phyloP scores from a whole-genome alignment of 169 alveolate genomes.

The Plasmodium coatneyi region DNA sequence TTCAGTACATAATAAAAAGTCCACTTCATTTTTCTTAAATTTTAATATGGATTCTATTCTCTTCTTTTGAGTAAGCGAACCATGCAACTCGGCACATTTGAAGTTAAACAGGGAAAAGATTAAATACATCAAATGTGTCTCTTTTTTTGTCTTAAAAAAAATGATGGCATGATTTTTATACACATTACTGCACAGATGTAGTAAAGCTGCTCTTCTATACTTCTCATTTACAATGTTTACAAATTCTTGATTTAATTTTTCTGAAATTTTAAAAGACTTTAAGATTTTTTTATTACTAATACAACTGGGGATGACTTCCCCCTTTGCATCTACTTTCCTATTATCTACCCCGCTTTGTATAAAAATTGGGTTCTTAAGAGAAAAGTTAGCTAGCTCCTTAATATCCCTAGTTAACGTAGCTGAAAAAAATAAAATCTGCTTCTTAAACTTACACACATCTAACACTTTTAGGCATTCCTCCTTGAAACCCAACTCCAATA shows the following conservation, averaged over 20 bases:
- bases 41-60: slow-evolving; percentile 92
- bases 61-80: slow-evolving; percentile 93
- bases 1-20: slow-evolving; percentile 94
- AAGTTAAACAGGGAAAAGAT: slow-evolving; percentile 89
- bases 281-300: slow-evolving; percentile 5
- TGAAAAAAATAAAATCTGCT: slow-evolving; percentile 91
- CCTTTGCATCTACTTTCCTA: background rate
- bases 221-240: slow-evolving; percentile 74
- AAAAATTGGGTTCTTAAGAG: slow-evolving; percentile 86
- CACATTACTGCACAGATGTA: slow-evolving; percentile 78
- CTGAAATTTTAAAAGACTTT: slow-evolving; percentile 75
- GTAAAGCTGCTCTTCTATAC: slow-evolving; percentile 83
- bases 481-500: slow-evolving; percentile 95
- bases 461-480: slow-evolving; percentile 86
- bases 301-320: background rate
- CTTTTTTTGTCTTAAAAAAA: slow-evolving; percentile 91
- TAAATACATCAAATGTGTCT: slow-evolving; percentile 91
- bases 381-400: slow-evolving; percentile 86
- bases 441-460: slow-evolving; percentile 81
- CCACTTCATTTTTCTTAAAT: slow-evolving; percentile 90
- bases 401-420: slow-evolving; percentile 91
- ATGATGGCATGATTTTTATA: slow-evolving; percentile 84
- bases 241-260: slow-evolving; percentile 78
- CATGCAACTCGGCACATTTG: slow-evolving; percentile 95
- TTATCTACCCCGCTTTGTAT: slow-evolving; percentile 72